phyloP scores from a whole-genome alignment of 305 asterid genomes.

The Fraxinus greggii region DNA sequence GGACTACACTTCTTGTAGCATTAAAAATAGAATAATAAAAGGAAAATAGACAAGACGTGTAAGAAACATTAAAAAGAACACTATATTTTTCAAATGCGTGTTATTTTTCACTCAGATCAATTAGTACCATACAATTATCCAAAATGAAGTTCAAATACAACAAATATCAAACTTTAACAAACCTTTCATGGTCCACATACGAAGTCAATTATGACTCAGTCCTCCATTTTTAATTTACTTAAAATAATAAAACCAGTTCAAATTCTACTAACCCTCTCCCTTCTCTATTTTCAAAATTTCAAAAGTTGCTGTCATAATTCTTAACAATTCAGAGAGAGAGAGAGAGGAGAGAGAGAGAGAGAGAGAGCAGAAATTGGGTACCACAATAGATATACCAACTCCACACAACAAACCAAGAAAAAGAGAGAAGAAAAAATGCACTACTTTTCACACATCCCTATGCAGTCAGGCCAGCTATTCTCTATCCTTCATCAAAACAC shows the following conservation, averaged over 20 bases:
- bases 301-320: constrained; percentile 13
- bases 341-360: neutral
- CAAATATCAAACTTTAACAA: constrained; percentile 39
- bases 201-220: constrained; percentile 1
- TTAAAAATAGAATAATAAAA: constrained; percentile 19
- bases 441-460: neutral
- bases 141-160: neutral
- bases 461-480: neutral
- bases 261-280: neutral
- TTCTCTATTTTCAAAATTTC: constrained; percentile 1
- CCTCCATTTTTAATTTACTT: neutral
- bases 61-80: constrained; percentile 50
- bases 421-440: neutral
- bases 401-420: neutral
- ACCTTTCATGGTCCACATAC: constrained; percentile 19
- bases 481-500: neutral
- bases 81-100: neutral
- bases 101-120: neutral
- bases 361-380: neutral
- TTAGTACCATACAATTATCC: neutral
- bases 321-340: constrained; percentile 1
- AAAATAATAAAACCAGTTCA: neutral
- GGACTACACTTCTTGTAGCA: constrained; percentile 26
- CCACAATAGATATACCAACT: neutral
- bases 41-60: constrained; percentile 53